A percentile compares a stretch with the other conserved stretches of the same genome.
Conservation (phyloP, 306 rosid genomes). For the Glycine tomentella region DNA sequence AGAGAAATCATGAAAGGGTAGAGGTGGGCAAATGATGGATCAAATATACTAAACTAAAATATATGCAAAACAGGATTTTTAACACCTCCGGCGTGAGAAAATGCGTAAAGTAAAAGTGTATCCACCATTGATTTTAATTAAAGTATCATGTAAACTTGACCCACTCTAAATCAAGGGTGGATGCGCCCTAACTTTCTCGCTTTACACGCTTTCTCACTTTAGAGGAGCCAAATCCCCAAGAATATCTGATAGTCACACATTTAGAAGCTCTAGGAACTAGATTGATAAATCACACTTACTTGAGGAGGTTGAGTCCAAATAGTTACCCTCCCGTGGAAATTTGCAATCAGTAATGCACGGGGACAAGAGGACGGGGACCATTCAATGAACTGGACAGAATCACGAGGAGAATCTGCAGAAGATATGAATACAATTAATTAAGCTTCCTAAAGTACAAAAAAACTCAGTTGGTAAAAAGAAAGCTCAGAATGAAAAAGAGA, state of each 20-base stretch:
- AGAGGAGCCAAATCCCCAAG: not conserved
- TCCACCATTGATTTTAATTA: not conserved
- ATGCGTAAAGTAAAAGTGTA: not conserved
- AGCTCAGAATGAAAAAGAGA: not conserved
- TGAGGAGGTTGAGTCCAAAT: slow-evolving; percentile 98
- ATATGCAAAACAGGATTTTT: not conserved
- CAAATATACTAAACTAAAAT: slow-evolving; percentile 1
- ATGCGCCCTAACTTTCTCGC: not conserved
- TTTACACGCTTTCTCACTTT: not conserved
- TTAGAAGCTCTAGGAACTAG: slow-evolving; percentile 32
- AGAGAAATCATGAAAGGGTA: slow-evolving; percentile 6
- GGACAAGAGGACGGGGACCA: slow-evolving; percentile 96
- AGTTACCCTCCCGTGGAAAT: slow-evolving; percentile 98
- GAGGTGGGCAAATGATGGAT: slow-evolving; percentile 3
- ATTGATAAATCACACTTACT: slow-evolving; percentile 57
- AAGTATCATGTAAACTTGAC: not conserved
- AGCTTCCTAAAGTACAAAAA: not conserved
- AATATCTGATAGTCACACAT: slow-evolving; percentile 20
- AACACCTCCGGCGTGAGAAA: not conserved
- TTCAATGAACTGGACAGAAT: slow-evolving; percentile 98
- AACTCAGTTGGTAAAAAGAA: not conserved
- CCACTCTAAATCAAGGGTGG: not conserved
- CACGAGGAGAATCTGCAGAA: slow-evolving; percentile 97
- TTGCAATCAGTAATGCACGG: slow-evolving; percentile 85
- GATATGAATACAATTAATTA: slow-evolving; percentile 37